Evolutionary conservation across 306 rosid species (phyloP), one percentile per base, ranked within the genome.

Genomic region (Cucurbita moschata): DNA sequence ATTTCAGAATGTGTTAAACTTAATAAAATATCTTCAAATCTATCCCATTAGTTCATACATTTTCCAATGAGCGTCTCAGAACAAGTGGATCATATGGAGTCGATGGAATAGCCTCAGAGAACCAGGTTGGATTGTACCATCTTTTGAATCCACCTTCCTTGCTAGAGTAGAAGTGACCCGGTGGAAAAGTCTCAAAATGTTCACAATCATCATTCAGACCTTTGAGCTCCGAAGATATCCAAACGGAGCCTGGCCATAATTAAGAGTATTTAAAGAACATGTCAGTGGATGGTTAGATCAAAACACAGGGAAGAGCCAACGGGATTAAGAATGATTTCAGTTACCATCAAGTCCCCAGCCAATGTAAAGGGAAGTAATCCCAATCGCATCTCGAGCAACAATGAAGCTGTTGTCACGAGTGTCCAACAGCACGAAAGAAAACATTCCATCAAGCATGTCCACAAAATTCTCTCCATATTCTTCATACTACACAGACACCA

Each of bases 311-410:
- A 50, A 2, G 4, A 65, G 71, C 40, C 2, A 63, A 42, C 63
- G 67, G 19, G 63, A 26, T 8, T 8, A 3, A 38, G 3, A 4
- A 18, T 42, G 5, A 50, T 70, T 30, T 10, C 46, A n/a, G 30
- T 77, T 89, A 91, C 97, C 97, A 80, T 95, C 96, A 21, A 86
- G 88, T 65, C 97, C 94, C 97, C 99, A 95, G 15, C 99, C 99
- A 77, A 95, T 88, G 75, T 95, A 95, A 57, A 95, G 88, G 73
- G 96, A 85, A 76, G 97, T 95, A 74, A 95, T 90, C 5, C 99
- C 97, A 10, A 91, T 89, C 11, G 99, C 96, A 89, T 95, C 99
- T n/a, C 96, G 85, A 69, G 97, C 99, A 60, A 83, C 97, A 57
- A 95, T 84, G 79, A 89, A 91, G 79, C 91, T 95, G 82, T 88